phyloP scores from a whole-genome alignment of 2,329 filamentous ascomycete genomes.

The Claviceps lovelessii region DNA sequence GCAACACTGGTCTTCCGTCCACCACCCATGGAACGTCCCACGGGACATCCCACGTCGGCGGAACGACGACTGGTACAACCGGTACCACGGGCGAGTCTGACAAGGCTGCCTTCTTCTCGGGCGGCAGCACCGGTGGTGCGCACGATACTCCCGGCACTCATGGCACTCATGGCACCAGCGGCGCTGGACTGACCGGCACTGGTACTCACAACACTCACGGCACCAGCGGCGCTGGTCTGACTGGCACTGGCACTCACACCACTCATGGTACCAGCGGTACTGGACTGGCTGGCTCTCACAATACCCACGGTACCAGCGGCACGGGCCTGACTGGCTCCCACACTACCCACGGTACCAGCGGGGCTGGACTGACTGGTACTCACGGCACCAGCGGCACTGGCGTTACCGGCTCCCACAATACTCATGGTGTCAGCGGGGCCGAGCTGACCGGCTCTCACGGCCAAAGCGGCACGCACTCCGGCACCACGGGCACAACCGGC shows the following conservation, averaged over 20 bases:
- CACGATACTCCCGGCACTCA: constrained; percentile 20
- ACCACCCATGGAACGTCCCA: background rate
- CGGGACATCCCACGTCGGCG: background rate
- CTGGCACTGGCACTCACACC: constrained; percentile 7
- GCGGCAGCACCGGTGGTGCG: background rate
- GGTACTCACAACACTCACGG: constrained; percentile 2
- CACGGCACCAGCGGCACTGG: constrained; percentile 4
- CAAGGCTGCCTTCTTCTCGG: constrained; percentile 1
- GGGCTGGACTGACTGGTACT: background rate
- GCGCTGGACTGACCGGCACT: constrained; percentile 4
- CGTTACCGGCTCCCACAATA: background rate
- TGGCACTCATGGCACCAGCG: constrained; percentile 1
- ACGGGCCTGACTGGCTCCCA: constrained; percentile 7
- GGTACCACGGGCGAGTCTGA: constrained; percentile 11
- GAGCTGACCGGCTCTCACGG: background rate
- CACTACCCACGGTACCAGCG: constrained; percentile 18
- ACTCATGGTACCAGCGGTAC: background rate
- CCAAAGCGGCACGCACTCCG: background rate
- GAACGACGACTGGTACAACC: background rate
- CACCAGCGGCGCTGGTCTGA: background rate
- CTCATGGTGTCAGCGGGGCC: background rate
- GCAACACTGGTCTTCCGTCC: background rate
- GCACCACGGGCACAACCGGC: constrained; percentile 4
- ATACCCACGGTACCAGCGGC: constrained; percentile 17
- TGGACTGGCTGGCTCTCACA: constrained; percentile 8